Conservation (phyloP, 2,329 filamentous ascomycete genomes). For the Aspergillus ustus region DNA sequence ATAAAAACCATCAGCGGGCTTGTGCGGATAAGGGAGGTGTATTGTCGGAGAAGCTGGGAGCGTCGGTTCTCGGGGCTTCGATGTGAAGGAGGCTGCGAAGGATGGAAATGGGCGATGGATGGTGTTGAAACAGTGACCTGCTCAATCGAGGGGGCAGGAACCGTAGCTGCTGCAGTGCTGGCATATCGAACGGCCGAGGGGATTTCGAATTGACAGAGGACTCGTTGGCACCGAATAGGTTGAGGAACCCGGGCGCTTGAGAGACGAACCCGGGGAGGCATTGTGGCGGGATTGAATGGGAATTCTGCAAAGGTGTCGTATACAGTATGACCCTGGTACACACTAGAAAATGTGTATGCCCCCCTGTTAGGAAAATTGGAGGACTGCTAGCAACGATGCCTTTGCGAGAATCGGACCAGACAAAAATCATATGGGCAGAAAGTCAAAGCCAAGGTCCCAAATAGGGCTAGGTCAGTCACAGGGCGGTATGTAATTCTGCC, state of each 20-base stretch:
- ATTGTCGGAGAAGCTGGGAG: conserved; percentile 83
- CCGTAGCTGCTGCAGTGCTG: conserved; percentile 54
- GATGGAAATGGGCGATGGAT: conserved; percentile 57
- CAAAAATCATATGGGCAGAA: conserved; percentile 26
- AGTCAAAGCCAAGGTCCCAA: conserved; percentile 22
- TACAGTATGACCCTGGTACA: neutral
- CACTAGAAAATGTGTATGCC: neutral
- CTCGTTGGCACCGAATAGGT: conserved; percentile 41
- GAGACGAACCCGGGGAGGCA: conserved; percentile 60
- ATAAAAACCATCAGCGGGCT: conserved; percentile 86
- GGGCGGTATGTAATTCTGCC: conserved; percentile 34
- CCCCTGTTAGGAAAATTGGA: conserved; percentile 9
- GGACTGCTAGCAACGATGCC: conserved; percentile 13
- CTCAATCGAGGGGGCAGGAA: conserved; percentile 57
- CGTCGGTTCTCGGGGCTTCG: conserved; percentile 86
- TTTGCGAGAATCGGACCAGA: conserved; percentile 9
- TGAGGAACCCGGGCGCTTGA: conserved; percentile 40
- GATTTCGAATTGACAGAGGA: conserved; percentile 43
- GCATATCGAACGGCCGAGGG: conserved; percentile 45
- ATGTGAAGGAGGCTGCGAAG: conserved; percentile 83
- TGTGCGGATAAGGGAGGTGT: conserved; percentile 85
- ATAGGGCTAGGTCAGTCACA: conserved; percentile 17
- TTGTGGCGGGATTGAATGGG: conserved; percentile 36
- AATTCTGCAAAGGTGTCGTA: neutral
- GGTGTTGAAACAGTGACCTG: conserved; percentile 51